A percentile compares a stretch with the other conserved stretches of the same genome.
These are phyloP conservation scores for Fistulifera pelliculosa DNA, from an alignment of 108 stramenopile species.

Conservation along the genomic window DNA sequence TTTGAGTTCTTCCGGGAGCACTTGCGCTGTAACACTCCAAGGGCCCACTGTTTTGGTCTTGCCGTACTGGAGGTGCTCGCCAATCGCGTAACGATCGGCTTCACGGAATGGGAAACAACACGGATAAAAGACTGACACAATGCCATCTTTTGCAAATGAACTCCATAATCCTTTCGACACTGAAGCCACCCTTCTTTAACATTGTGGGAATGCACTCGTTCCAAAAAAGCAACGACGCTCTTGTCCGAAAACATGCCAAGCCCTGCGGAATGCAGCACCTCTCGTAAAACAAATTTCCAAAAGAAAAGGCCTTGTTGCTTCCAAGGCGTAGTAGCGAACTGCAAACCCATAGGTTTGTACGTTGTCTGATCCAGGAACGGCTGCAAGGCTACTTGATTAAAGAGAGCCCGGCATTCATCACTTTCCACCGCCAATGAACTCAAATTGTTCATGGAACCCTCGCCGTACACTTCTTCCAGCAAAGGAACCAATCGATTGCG, in stretches of 20 bases:
- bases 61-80: conserved; percentile 28
- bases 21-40: conserved; percentile 44
- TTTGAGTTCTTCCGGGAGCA: conserved; percentile 5
- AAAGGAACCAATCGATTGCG: conserved; percentile 86
- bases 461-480: conserved; percentile 92
- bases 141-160: conserved; percentile 58
- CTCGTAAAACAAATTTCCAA: conserved; percentile 81
- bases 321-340: conserved; percentile 51
- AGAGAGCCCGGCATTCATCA: conserved; percentile 63
- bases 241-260: conserved; percentile 84
- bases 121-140: conserved; percentile 56
- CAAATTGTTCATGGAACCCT: conserved; percentile 78
- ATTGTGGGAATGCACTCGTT: conserved; percentile 16
- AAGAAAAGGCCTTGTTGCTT: conserved; percentile 55
- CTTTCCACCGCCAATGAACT: conserved; percentile 72
- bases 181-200: conserved; percentile 64
- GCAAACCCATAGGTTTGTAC: conserved; percentile 62
- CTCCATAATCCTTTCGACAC: conserved; percentile 81
- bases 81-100: conserved; percentile 35
- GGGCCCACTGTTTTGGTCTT: conserved; percentile 45
- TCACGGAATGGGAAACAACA: conserved; percentile 60
- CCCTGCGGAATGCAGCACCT: conserved; percentile 61
- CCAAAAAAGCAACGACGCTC: conserved; percentile 55
- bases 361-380: conserved; percentile 54
- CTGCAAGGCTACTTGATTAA: conserved; percentile 41